These are phyloP conservation scores for Sphagnum fallax DNA, from an alignment of 228 moss, liverwort and hornwort genomes.

Conservation along the genomic window DNA sequence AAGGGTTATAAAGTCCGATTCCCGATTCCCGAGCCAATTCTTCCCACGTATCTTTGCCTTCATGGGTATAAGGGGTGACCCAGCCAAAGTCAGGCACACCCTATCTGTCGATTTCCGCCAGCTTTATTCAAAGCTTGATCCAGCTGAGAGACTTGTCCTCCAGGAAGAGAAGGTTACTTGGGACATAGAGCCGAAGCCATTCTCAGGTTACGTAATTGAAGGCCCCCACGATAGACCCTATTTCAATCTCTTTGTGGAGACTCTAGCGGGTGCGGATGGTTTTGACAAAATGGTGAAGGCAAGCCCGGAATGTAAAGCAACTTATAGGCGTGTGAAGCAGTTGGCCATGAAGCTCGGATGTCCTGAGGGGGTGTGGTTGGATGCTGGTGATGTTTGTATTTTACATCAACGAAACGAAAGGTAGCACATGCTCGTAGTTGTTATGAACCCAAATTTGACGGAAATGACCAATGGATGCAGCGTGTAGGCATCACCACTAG, in stretches of 20 bases:
- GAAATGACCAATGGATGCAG: conserved; percentile 46
- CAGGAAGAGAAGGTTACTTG: conserved; percentile 31
- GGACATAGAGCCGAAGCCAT: not conserved
- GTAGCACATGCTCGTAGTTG: conserved; percentile 17
- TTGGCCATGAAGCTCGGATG: not conserved
- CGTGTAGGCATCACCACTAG: conserved; percentile 14
- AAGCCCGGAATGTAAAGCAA: conserved; percentile 14
- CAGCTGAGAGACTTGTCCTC: conserved; percentile 20
- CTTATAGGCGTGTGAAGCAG: conserved; percentile 26
- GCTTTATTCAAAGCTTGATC: conserved; percentile 15
- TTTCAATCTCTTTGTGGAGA: conserved; percentile 28
- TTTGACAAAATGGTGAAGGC: conserved; percentile 15
- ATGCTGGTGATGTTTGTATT: too few species aligned
- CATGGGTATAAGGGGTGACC: conserved; percentile 30
- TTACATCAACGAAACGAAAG: conserved; percentile 9
- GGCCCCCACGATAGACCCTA: conserved; percentile 19
- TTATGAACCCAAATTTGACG: conserved; percentile 31
- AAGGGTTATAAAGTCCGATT: not conserved
- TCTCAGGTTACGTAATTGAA: conserved; percentile 18
- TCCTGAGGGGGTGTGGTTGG: conserved; percentile 31
- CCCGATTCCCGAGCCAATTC: conserved; percentile 12
- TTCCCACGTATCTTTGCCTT: conserved; percentile 18
- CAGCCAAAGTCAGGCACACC: conserved; percentile 18
- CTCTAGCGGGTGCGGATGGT: not conserved
- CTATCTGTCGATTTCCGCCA: conserved; percentile 22